Conservation (phyloP, 2,329 filamentous ascomycete species). For the Fusarium multiceps region DNA sequence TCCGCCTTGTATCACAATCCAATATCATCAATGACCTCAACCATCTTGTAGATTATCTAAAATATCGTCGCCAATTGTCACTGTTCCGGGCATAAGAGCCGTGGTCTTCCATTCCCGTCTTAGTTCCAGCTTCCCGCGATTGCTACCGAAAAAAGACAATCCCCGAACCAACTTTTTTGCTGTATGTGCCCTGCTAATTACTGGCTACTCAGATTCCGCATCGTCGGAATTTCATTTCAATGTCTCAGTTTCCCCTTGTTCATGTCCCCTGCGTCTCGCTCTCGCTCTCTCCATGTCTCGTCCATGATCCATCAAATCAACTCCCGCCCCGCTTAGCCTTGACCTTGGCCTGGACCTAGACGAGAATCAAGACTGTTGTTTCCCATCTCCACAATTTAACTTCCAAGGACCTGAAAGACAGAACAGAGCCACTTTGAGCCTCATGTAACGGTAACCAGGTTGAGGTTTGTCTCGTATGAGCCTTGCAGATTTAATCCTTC, state of each 20-base stretch:
- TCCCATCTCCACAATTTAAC: conserved; percentile 18
- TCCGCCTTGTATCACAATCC: conserved; percentile 5
- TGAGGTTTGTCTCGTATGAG: conserved; percentile 18
- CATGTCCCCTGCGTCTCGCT: neutral
- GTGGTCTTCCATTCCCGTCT: conserved; percentile 3
- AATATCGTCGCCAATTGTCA: conserved; percentile 18
- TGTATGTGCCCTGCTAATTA: neutral
- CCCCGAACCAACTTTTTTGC: conserved; percentile 12
- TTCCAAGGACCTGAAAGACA: conserved; percentile 7
- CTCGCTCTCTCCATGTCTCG: conserved; percentile 8
- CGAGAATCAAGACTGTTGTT: neutral
- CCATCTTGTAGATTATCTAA: neutral
- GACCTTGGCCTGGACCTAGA: neutral
- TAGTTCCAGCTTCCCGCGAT: conserved; percentile 1
- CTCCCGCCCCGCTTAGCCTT: conserved; percentile 3
- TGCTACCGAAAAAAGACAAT: conserved; percentile 1
- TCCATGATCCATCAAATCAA: neutral
- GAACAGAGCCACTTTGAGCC: conserved; percentile 31
- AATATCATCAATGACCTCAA: neutral
- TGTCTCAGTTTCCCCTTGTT: neutral
- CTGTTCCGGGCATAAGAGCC: conserved; percentile 20
- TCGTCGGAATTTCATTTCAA: conserved; percentile 28
- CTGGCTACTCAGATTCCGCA: neutral
- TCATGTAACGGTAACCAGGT: conserved; percentile 7
- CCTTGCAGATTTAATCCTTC: neutral